These are phyloP conservation scores for Tetracladium setigerum DNA, from an alignment of 495 filamentous ascomycete genomes.

Conservation along the genomic window DNA sequence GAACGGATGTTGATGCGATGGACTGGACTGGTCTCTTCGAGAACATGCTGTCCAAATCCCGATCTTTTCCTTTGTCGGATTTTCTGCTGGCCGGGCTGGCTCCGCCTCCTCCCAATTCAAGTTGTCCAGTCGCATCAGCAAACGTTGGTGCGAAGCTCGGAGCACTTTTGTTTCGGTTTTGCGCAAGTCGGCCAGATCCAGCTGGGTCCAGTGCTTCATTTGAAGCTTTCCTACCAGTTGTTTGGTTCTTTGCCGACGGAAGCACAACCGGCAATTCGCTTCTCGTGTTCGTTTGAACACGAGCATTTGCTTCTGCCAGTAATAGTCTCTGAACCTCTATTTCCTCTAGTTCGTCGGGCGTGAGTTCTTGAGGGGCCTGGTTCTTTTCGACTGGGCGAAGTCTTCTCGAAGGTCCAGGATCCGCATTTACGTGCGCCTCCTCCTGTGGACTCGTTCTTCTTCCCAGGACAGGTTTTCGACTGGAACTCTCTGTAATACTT, in stretches of 20 bases:
- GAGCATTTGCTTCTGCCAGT: conserved; percentile 10
- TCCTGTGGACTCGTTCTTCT: not conserved
- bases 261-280: not conserved
- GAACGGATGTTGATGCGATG: not conserved
- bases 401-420: conserved; percentile 10
- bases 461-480: not conserved
- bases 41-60: conserved; percentile 12
- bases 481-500: not conserved
- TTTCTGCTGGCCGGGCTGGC: not conserved
- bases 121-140: conserved; percentile 15
- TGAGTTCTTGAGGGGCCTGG: not conserved
- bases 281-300: not conserved
- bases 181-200: not conserved
- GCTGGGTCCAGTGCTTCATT: not conserved
- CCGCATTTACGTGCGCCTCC: not conserved
- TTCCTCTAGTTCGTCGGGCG: conserved; percentile 6
- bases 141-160: conserved; percentile 18
- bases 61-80: conserved; percentile 17
- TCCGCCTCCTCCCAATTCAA: conserved; percentile 2
- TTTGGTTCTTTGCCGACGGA: not conserved
- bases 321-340: conserved; percentile 8
- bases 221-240: not conserved
- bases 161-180: conserved; percentile 6
- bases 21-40: conserved; percentile 16
- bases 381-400: conserved; percentile 1